phyloP scores from a whole-genome alignment of 176 grass and related monocot species.

The Olyra latifolia region DNA sequence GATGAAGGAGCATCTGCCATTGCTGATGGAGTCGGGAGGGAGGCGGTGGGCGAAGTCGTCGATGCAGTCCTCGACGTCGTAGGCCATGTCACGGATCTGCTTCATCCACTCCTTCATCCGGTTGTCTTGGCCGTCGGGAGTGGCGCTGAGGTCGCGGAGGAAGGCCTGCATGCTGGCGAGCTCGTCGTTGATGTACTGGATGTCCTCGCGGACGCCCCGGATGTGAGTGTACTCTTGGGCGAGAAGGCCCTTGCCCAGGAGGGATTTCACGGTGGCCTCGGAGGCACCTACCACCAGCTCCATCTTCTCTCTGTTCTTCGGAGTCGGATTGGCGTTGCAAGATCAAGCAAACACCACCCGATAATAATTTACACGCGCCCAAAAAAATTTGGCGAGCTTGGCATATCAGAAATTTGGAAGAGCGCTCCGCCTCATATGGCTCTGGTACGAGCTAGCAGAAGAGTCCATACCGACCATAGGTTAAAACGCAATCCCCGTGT shows the following conservation, averaged over 20 bases:
- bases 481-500: too few relatives aligned
- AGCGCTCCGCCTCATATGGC: too few relatives aligned
- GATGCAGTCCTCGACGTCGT: conserved; percentile 18
- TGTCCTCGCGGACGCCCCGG: neutral
- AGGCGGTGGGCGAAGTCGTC: conserved; percentile 16
- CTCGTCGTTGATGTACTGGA: conserved; percentile 17
- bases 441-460: too few relatives aligned
- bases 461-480: too few relatives aligned
- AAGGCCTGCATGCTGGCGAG: conserved; percentile 4
- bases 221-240: neutral
- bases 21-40: neutral
- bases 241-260: neutral
- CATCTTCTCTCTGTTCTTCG: neutral
- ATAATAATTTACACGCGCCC: too few relatives aligned
- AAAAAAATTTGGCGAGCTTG: too few relatives aligned
- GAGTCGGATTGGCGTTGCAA: neutral
- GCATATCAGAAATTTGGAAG: too few relatives aligned
- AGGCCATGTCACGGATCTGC: conserved; percentile 19
- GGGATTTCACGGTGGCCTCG: neutral
- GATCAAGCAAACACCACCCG: too few relatives aligned
- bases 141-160: neutral
- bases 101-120: conserved; percentile 30
- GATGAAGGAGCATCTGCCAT: neutral
- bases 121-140: neutral
- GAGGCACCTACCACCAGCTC: conserved; percentile 8